These are phyloP conservation scores for Starmerella bombicola DNA, from an alignment of 805 yeast species.

Conservation along the genomic window DNA sequence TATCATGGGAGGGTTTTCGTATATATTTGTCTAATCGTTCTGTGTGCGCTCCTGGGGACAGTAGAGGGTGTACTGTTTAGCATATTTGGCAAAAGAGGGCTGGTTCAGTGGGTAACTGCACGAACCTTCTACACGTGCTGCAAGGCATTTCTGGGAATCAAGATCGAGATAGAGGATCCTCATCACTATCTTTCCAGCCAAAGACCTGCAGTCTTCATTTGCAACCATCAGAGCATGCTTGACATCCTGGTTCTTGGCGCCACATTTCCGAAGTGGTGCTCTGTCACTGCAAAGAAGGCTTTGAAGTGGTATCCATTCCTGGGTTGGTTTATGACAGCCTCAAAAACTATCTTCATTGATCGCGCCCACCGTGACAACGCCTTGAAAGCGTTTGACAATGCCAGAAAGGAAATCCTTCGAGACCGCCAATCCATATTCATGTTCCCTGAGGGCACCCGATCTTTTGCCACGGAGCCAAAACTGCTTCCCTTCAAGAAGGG, in stretches of 20 bases:
- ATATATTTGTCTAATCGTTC: conserved; percentile 24
- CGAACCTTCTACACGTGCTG: conserved; percentile 58
- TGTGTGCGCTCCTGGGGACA: conserved; percentile 29
- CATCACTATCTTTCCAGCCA: conserved; percentile 34
- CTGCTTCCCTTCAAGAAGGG: conserved; percentile 91
- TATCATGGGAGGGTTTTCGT: conserved; percentile 27
- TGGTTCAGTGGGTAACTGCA: conserved; percentile 85
- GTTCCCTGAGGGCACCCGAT: conserved; percentile 97
- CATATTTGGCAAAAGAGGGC: conserved; percentile 57
- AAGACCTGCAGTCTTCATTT: conserved; percentile 64
- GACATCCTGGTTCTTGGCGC: conserved; percentile 74
- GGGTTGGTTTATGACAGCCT: conserved; percentile 92
- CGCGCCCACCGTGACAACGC: conserved; percentile 68
- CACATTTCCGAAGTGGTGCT: conserved; percentile 74
- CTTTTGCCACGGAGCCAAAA: conserved; percentile 53
- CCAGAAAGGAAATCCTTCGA: conserved; percentile 47
- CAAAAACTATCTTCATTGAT: conserved; percentile 86
- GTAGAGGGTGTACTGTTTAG: conserved; percentile 53
- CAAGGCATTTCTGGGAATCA: conserved; percentile 53
- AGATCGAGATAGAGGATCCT: conserved; percentile 53
- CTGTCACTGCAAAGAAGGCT: conserved; percentile 83
- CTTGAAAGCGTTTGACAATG: conserved; percentile 56
- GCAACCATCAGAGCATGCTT: conserved; percentile 84
- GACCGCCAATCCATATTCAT: conserved; percentile 68
- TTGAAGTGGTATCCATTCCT: conserved; percentile 75